Base-by-base conservation (phyloP, 1,139 yeast genomes). In the Geotrichum phurueaensis region DNA sequence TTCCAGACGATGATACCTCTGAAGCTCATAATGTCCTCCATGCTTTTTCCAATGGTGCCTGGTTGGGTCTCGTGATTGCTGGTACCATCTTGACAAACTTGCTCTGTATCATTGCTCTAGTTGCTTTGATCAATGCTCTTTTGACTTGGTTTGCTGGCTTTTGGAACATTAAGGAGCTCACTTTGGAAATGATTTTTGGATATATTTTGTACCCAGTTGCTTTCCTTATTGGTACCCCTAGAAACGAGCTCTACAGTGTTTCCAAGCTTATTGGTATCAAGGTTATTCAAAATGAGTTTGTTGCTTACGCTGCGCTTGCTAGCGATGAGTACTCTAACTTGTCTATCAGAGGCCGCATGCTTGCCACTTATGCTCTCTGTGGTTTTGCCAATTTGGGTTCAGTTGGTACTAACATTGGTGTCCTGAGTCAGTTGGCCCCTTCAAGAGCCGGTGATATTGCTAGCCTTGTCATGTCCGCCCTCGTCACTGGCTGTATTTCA, bases 301-400 rank as follows among this genome's bases (percentile, higher is more conserved):
- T 82, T 58, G 88, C 85, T 56, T 84, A 80, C 74, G 67, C 73
- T 54, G 69, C 75, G 68, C 77, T 84, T 69, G 59, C 65, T 15
- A 70, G 69, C 55, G 72, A 76, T 15, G 84, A 82, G 57, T 84
- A 79, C 73, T 78, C 75, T 54, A 68, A 72, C 56, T 73, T 84
- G 78, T 78, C 84, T 49, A 74, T 77, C 60, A 79, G 88, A 72
- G 83, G 83, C 54, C 78, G 77, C 51, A 77, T 84, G 72, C 77
- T 84, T 70, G 85, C 87, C 33, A 84, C 88, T 36, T 84, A 83
- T 66, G 84, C 86, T 13, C 78, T 83, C 56, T 84, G 87, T 76
- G 87, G 88, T 1, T 84, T 84, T 71, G 81, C 87, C 52, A 84
- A 84, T 72, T 75, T 84, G 63, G 88, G 88, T 45, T 81, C 86